Percentiles rank a stretch among this genome's conserved stretches.
These are phyloP conservation scores for Pestalotiopsis sp. DNA, from an alignment of 2,329 filamentous ascomycete genomes.

Conservation along the genomic window DNA sequence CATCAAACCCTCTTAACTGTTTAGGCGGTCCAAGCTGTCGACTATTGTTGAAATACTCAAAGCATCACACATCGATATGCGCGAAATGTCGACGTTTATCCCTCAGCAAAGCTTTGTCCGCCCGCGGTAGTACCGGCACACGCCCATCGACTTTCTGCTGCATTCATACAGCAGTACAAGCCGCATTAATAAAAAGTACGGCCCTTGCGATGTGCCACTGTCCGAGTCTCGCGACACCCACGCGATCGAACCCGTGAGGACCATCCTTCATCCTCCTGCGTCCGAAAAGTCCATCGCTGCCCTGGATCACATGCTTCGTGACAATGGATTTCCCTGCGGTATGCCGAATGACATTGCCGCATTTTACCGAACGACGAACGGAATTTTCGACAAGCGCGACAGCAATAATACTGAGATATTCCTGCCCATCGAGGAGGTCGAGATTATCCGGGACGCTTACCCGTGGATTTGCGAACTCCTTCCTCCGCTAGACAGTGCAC, in stretches of 20 bases:
- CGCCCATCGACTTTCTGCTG: not conserved
- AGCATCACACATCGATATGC: too few relatives aligned
- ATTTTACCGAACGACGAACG: not conserved
- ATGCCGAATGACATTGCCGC: not conserved
- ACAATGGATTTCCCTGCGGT: not conserved
- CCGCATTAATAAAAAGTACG: not conserved
- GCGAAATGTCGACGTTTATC: too few relatives aligned
- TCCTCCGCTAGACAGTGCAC: not conserved
- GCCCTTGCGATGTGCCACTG: not conserved
- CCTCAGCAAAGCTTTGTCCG: not conserved
- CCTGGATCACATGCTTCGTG: not conserved
- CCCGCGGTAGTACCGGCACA: not conserved
- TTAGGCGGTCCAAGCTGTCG: too few relatives aligned
- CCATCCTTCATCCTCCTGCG: not conserved
- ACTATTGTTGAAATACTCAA: too few relatives aligned
- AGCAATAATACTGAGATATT: not conserved
- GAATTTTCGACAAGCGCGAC: not conserved
- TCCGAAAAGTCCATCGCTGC: not conserved
- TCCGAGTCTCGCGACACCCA: not conserved
- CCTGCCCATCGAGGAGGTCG: not conserved
- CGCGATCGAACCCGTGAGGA: not conserved
- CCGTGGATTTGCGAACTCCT: not conserved
- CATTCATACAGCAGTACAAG: not conserved
- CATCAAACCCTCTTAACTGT: too few relatives aligned
- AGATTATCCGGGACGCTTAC: not conserved